phyloP scores from a whole-genome alignment of 192 early-diverging fungal genomes.

The Coemansia pectinata region DNA sequence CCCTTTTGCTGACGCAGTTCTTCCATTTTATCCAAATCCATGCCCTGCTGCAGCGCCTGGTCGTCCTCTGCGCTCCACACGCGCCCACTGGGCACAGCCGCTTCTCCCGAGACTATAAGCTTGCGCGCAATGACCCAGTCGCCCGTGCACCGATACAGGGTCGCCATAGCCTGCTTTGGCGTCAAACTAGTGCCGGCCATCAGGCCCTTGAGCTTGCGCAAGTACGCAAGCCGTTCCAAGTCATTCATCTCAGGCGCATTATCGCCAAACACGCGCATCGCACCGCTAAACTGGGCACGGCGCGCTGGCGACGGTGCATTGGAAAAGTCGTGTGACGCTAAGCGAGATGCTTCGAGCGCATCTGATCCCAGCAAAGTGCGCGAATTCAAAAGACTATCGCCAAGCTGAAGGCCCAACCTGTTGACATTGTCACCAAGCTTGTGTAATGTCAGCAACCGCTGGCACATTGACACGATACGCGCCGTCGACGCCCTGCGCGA shows the following conservation, averaged over 20 bases:
- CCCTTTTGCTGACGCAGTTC: slow-evolving; percentile 43
- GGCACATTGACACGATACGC: slow-evolving; percentile 36
- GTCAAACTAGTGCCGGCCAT: slow-evolving; percentile 29
- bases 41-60: slow-evolving; percentile 21
- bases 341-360: neutral
- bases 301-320: slow-evolving; percentile 27
- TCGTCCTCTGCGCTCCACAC: slow-evolving; percentile 45
- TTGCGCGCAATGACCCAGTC: slow-evolving; percentile 49
- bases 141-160: slow-evolving; percentile 47
- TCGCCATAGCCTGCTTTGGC: slow-evolving; percentile 30
- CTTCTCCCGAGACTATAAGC: slow-evolving; percentile 23
- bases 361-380: neutral
- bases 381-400: slow-evolving; percentile 4
- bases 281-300: slow-evolving; percentile 41
- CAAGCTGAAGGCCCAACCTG: neutral
- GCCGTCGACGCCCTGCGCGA: slow-evolving; percentile 24
- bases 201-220: slow-evolving; percentile 50
- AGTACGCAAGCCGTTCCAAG: slow-evolving; percentile 31
- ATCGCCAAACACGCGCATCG: slow-evolving; percentile 51
- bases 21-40: slow-evolving; percentile 23
- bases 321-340: neutral
- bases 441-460: slow-evolving; percentile 39
- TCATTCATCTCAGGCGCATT: slow-evolving; percentile 31
- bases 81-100: slow-evolving; percentile 9
- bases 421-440: slow-evolving; percentile 13